phyloP scores from a whole-genome alignment of 2,329 filamentous ascomycete species.

The Aureobasidium lini region DNA sequence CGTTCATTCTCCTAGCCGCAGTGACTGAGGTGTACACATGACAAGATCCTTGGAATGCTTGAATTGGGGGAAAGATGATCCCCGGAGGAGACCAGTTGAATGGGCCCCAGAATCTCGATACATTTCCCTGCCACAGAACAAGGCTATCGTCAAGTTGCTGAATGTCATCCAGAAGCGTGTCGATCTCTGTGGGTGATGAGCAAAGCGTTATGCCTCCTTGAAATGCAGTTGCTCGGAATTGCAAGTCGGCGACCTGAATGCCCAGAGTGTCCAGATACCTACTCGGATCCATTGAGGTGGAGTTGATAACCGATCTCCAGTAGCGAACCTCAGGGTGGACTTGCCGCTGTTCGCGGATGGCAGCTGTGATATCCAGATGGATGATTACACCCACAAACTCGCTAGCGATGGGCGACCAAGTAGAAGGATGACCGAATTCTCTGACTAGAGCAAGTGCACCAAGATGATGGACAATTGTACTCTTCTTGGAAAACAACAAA shows the following conservation, averaged over 20 bases:
- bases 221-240: not conserved
- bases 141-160: not conserved
- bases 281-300: not conserved
- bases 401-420: not conserved
- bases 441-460: not conserved
- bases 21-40: not conserved
- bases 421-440: slow-evolving; percentile 3
- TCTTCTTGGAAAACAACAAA: not conserved
- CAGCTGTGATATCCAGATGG: not conserved
- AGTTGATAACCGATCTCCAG: not conserved
- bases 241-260: slow-evolving; percentile 1
- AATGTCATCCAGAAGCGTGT: not conserved
- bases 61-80: not conserved
- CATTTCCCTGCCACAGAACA: not conserved
- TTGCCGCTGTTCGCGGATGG: not conserved
- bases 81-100: not conserved
- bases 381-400: not conserved
- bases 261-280: slow-evolving; percentile 1
- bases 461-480: slow-evolving; percentile 1
- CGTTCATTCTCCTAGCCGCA: slow-evolving; percentile 1
- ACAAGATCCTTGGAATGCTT: not conserved
- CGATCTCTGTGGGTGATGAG: not conserved
- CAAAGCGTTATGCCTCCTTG: not conserved
- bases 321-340: not conserved
- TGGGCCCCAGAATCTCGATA: slow-evolving; percentile 1